Base-by-base conservation (phyloP, 305 asterid genomes). In the Fraxinus sp. region DNA sequence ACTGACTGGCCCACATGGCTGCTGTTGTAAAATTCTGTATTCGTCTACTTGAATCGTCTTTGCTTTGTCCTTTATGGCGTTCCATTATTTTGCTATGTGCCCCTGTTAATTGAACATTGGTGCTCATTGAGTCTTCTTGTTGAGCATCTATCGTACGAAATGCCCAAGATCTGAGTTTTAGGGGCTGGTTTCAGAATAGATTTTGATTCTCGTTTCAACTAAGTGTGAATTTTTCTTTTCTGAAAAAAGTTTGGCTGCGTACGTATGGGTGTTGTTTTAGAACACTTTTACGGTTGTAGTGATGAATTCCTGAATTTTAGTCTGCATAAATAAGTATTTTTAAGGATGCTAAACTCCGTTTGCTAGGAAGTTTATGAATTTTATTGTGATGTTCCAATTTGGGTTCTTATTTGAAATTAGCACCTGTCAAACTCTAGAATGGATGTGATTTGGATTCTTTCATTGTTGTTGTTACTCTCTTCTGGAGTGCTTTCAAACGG, bases 401-500 rank as follows among this genome's bases (percentile, higher is more conserved):
- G 80, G 68, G 46, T 78, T 84, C 71, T 52, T 37, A 32, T 76
- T 68, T 39, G 75, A 74, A 28, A 24, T 39, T n/a, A n/a, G 74
- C 41, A 26, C 0, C 73, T 22, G n/a, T 74, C 78, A 33, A 26
- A 22, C 24, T 74, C 80, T 83, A 79, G 85, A 75, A 89, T 85
- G 90, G 80, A 83, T 76, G 49, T 70, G 70, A 52, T 81, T 39
- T 77, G 89, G 86, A 10, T 79, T 39, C 3, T 83, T 83, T 3
- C 77, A 37, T 77, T 68, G 10, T 64, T 82, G 78, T 83, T 86
- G 80, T 83, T 86, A 35, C 83, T 88, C 70, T 85, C 74, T 16
- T 78, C 77, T 76, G 86, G 88, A 80, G 80, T 41, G 26, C 55
- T 22, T 37, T 82, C 89, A 52, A 57, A 57, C 36, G 89, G 86